phyloP scores from a whole-genome alignment of 306 rosid species.

The Cyamopsis tetragonoloba region DNA sequence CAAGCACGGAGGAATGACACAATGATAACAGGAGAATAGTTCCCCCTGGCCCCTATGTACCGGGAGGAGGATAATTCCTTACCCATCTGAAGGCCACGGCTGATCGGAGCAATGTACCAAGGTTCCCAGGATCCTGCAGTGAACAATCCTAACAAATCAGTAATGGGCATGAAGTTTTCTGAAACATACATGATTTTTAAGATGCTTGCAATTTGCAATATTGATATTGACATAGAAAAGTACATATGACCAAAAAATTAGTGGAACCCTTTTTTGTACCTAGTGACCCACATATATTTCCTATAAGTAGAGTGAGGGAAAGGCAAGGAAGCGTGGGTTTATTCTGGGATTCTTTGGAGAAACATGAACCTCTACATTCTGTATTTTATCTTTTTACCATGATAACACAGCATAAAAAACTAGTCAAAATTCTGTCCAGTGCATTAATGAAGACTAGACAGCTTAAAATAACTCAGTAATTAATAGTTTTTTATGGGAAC shows the following conservation, averaged over 20 bases:
- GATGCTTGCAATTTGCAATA: not conserved
- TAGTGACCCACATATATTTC: not conserved
- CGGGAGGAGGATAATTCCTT: slow-evolving; percentile 31
- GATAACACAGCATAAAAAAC: slow-evolving; percentile 7
- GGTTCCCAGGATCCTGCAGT: slow-evolving; percentile 93
- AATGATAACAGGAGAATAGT: not conserved
- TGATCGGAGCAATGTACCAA: slow-evolving; percentile 83
- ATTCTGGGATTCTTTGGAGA: not conserved
- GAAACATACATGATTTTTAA: slow-evolving; percentile 6
- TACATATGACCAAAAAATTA: not conserved
- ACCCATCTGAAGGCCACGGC: slow-evolving; percentile 94
- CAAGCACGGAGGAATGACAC: not conserved
- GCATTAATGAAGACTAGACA: not conserved
- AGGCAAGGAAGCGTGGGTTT: not conserved
- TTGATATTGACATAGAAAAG: not conserved
- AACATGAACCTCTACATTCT: not conserved
- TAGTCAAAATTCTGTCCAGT: not conserved
- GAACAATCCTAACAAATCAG: slow-evolving; percentile 26
- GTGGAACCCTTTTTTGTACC: not conserved
- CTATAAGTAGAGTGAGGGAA: not conserved
- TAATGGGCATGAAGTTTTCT: slow-evolving; percentile 23
- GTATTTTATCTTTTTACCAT: not conserved
- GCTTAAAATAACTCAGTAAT: not conserved
- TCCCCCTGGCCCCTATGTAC: not conserved
- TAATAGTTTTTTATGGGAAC: not conserved